A percentile compares a stretch with the other conserved stretches of the same genome.
These are phyloP conservation scores for Escallonia rubra DNA, from an alignment of 129 eudicot species.

Conservation along the genomic window DNA sequence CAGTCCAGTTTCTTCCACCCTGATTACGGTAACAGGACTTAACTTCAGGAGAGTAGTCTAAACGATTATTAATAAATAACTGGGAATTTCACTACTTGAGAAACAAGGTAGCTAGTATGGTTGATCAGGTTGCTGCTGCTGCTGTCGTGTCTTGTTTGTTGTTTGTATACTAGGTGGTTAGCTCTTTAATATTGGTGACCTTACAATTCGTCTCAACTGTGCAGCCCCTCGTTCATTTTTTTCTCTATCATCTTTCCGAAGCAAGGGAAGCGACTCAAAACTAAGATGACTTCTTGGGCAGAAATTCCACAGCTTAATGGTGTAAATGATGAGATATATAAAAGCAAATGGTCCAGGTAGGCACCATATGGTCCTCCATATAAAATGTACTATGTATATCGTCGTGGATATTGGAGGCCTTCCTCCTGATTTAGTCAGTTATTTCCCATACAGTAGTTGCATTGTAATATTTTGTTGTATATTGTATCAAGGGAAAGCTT, in stretches of 20 bases:
- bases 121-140: too few species aligned
- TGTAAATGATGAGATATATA: conserved; percentile 2
- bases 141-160: too few species aligned
- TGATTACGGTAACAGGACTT: too few species aligned
- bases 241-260: conserved; percentile 79
- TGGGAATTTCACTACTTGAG: too few species aligned
- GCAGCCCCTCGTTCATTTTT: conserved; percentile 86
- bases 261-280: conserved; percentile 89
- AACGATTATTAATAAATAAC: too few species aligned
- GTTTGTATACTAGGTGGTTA: not conserved
- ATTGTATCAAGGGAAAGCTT: conserved; percentile 23
- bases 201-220: conserved; percentile 12
- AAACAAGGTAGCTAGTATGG: too few species aligned
- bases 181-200: not conserved
- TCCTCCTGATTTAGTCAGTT: conserved; percentile 13
- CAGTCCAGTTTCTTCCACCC: too few species aligned
- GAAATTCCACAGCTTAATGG: not conserved
- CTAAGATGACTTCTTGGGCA: conserved; percentile 41
- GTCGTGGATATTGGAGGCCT: conserved; percentile 17
- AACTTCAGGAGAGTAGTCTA: too few species aligned
- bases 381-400: conserved; percentile 19
- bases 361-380: conserved; percentile 3
- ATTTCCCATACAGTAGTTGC: conserved; percentile 2
- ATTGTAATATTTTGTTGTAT: conserved; percentile 33
- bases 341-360: conserved; percentile 18